A percentile compares a stretch with the other conserved stretches of the same genome.
Conservation (phyloP, 495 filamentous ascomycete species). For the Aspergillus steynii region DNA sequence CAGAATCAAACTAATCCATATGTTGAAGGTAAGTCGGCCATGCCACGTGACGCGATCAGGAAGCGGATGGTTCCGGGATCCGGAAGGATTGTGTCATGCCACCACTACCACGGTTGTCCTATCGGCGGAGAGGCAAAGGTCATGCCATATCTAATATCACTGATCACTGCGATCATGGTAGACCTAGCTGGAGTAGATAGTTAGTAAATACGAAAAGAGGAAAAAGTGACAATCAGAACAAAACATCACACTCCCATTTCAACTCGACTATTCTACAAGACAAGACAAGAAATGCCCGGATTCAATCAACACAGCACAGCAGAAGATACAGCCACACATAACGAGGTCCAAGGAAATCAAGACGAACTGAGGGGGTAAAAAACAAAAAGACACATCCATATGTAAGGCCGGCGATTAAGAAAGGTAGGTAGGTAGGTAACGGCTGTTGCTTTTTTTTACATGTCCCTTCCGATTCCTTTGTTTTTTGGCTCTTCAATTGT, state of each 20-base stretch:
- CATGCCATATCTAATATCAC: not conserved
- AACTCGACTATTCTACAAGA: slow-evolving; percentile 49
- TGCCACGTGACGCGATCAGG: not conserved
- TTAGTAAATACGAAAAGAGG: not conserved
- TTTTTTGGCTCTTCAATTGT: not conserved
- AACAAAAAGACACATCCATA: slow-evolving; percentile 4
- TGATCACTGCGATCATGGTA: no score
- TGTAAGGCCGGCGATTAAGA: slow-evolving; percentile 6
- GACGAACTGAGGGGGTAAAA: slow-evolving; percentile 1
- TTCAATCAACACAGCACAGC: slow-evolving; percentile 19
- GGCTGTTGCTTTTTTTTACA: slow-evolving; percentile 2
- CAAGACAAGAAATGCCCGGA: slow-evolving; percentile 27
- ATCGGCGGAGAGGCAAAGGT: not conserved
- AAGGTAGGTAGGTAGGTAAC: slow-evolving; percentile 2
- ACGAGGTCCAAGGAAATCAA: slow-evolving; percentile 12
- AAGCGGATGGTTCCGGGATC: not conserved
- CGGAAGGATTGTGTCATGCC: not conserved
- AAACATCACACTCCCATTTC: slow-evolving; percentile 23
- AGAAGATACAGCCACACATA: slow-evolving; percentile 18
- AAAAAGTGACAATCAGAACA: slow-evolving; percentile 1
- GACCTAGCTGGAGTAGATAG: not conserved
- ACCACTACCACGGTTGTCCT: not conserved
- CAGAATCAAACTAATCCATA: no score
- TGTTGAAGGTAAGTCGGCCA: no score
- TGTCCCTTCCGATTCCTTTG: slow-evolving; percentile 1